Base-by-base conservation (phyloP, 805 yeast genomes). In the Wickerhamiella cacticola region DNA sequence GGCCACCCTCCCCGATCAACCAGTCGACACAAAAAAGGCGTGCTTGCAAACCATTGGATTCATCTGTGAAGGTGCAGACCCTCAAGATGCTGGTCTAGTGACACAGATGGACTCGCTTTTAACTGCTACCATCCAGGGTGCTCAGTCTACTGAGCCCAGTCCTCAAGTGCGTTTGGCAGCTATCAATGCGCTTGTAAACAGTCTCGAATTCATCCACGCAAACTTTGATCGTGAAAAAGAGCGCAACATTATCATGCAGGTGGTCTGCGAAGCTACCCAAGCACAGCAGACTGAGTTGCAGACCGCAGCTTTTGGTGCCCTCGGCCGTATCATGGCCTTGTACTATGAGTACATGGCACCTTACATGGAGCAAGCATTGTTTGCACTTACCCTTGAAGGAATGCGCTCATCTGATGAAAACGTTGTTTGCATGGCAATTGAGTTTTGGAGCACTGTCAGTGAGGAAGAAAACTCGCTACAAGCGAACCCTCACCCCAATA, bases 391-490 rank as follows among this genome's bases (percentile, higher is more conserved):
- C 3, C 87, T 89, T 39, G 68, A 79, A 18, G 96, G 97, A 39
- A 92, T 92, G 96, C 80, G 80, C 65, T 80, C 86, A 49, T 61
- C 68, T 28, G 82, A 85, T 66, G 94, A 83, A 58, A 76, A 76
- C 57, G 97, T 92, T 25, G 82, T 96, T 1, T 86, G 96, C 62
- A 88, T 89, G 96, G 96, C 98, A 25, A 92, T 92, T 50, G 98
- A 92, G 68, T 89, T 92, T 64, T 92, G 98, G 98, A 79, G 89
- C 51, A 86, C 98, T n/a, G 92, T 92, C n/a, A 88, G 97, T 69
- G 98, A 92, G 68, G 96, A 82, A 61, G 98, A 92, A 66, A 34
- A 33, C 51, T 76, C 82, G 15, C 65, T 76, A 50, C 84, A 79
- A 60, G 60, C 75, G 54, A 40, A 33, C 18, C 21, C 9, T 10